Base-by-base conservation (phyloP, 2,329 filamentous ascomycete species). In the Nakataea oryzae region DNA sequence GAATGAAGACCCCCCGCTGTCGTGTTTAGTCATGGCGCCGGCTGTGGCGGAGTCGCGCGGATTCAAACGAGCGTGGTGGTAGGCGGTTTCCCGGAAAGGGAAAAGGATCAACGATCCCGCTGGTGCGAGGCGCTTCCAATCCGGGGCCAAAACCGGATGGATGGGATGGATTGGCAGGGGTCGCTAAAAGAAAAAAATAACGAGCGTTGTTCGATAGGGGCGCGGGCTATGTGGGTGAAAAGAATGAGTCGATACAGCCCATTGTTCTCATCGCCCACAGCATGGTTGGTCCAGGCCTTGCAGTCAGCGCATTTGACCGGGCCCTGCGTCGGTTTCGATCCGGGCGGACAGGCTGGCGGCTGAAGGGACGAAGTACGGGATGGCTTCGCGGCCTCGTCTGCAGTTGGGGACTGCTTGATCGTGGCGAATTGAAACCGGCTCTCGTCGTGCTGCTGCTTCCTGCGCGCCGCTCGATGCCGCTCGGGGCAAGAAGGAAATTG, bases 1-100 rank as follows among this genome's bases (percentile, higher is more conserved):
- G 74, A 79, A 76, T 78, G 77, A 78, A 77, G 77, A 73, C 75
- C 75, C 76, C 71, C 71, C 74, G 67, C 69, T 71, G 70, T 24
- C 34, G 26, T 74, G 72, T 72, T 76, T 74, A 71, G 74, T 76
- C 77, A 79, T 80, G 66, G 73, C 73, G 74, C 9, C n/a, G 68
- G n/a, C n/a, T n/a, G 73, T 73, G 74, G 71, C 72, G 75, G 74
- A 67, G 66, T 66, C 65, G 62, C 65, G 50, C 29, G 47, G 50
- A 54, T 56, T 24, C 62, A 65, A 66, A 69, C 59, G 66, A 67
- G 65, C 62, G 66, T 67, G 30, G 62, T 60, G 41, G 41, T 50
- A 17, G 41, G 21, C 41, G 5, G 41, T n/a, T 7, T 50, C 41
- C 41, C 41, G 21, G 41, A 9, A n/a, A n/a, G 41, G 54, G 54